Evolutionary conservation across 495 filamentous ascomycete species (phyloP), one percentile per base, ranked within the genome.

Genomic region (Penicillium coffeae): DNA sequence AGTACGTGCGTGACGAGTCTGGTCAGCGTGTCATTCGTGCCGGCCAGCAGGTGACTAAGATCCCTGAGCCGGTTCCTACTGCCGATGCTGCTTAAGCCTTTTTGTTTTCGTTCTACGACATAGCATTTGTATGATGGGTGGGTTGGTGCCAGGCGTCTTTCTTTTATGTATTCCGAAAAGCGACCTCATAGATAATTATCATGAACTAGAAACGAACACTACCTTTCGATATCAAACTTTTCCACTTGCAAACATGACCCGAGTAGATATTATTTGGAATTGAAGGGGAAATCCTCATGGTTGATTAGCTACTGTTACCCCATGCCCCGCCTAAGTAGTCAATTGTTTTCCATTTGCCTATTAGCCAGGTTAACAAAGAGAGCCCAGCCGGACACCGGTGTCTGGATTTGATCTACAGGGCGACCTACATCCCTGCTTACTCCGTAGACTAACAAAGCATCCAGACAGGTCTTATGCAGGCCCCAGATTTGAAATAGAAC

Each of bases 1-100:
- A 84, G 42, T 83, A 86, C 47, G 77, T 92, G 53, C 88, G 86
- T 58, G 94, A 97, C 62, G 85, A 80, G 7, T 73, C 81, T 33
- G 93, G 92, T 32, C 81, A 88, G 62, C 82, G 84, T 44, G 89
- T 98, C 58, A 80, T 96, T 60, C 87, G 94, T 20, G 93, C 93
- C 41, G 94, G 94, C 36, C 78, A 83, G 56, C 93, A 98, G 71
- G 78, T 88, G 50, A 98, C 93, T 43, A 89, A 89, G 68, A 85
- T 97, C 47, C 66, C 66, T 21, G 68, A 73, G 59, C 64, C 71
- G 12, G 70, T 74, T 27, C 65, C 71, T 37, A 74, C 71, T 38
- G 71, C 71, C 37, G 71, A 69, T 69, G 71, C 71, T n/a, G 71
- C 71, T 51, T 74, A 56, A 58, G 27, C 50, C 9, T 42, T 3